These are phyloP conservation scores for Talaromyces verruculosus DNA, from an alignment of 2,329 filamentous ascomycete species.

Conservation along the genomic window DNA sequence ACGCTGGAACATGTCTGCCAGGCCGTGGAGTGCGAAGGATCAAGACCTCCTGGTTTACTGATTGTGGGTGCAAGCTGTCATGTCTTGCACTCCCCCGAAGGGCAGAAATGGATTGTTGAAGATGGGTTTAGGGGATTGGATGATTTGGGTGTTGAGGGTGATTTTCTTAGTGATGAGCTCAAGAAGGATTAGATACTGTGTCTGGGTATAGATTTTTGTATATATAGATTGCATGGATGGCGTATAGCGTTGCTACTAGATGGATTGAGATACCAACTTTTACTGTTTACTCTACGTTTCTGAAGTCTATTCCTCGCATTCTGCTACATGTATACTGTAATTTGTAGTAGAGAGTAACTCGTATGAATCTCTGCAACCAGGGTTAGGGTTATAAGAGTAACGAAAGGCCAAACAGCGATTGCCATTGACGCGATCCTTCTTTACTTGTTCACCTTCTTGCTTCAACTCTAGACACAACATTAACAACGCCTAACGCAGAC, in stretches of 20 bases:
- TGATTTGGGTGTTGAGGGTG: slow-evolving; percentile 37
- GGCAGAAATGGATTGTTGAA: slow-evolving; percentile 76
- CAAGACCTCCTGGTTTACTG: slow-evolving; percentile 80
- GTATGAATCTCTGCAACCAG: no score
- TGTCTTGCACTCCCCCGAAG: slow-evolving; percentile 63
- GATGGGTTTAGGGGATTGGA: slow-evolving; percentile 81
- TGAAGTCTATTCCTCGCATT: neutral
- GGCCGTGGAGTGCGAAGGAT: slow-evolving; percentile 86
- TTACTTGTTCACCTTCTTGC: no score
- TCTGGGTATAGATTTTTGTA: neutral
- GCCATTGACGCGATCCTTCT: no score
- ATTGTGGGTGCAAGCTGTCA: slow-evolving; percentile 84
- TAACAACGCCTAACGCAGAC: no score
- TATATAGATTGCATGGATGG: slow-evolving; percentile 11
- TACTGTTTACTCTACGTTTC: neutral
- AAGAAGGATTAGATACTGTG: neutral
- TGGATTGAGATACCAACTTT: neutral
- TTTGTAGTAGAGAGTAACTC: neutral
- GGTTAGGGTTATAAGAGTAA: no score
- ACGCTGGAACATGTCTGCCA: slow-evolving; percentile 75
- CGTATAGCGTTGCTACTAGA: neutral
- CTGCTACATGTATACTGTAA: neutral
- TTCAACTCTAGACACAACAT: no score
- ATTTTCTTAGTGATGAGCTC: slow-evolving; percentile 22
- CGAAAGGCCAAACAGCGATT: no score